Percentiles rank a stretch among this genome's conserved stretches.
Conservation (phyloP, 2,329 filamentous ascomycete genomes). For the Geoglossum cookeanum region DNA sequence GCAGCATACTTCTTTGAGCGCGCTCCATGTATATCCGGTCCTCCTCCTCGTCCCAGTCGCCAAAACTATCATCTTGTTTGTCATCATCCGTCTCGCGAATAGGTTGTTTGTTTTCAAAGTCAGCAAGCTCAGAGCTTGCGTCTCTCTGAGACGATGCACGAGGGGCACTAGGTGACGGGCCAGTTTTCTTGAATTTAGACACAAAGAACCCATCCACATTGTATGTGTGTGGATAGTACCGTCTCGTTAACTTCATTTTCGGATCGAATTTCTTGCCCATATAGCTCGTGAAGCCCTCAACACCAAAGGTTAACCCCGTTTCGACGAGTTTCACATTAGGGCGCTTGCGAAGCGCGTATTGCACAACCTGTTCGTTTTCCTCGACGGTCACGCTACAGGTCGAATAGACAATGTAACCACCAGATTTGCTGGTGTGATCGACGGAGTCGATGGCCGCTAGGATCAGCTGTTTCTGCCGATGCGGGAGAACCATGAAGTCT, state of each 20-base stretch:
- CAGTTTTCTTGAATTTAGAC: conserved; percentile 88
- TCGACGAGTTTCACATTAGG: conserved; percentile 90
- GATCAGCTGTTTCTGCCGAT: conserved; percentile 86
- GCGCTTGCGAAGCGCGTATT: conserved; percentile 78
- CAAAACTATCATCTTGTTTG: conserved; percentile 25
- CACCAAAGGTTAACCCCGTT: conserved; percentile 75
- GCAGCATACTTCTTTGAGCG: conserved; percentile 22
- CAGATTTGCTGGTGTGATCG: conserved; percentile 77
- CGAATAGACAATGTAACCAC: conserved; percentile 90
- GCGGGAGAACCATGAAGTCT: conserved; percentile 84
- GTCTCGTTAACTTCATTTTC: conserved; percentile 60
- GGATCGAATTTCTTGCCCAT: conserved; percentile 84
- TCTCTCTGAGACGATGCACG: background rate
- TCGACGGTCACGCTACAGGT: conserved; percentile 91
- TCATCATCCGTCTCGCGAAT: conserved; percentile 25
- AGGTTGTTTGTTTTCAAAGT: conserved; percentile 40
- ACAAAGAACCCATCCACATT: conserved; percentile 99
- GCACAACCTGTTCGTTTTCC: conserved; percentile 83
- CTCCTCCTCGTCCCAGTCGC: conserved; percentile 31
- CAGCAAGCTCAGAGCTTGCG: conserved; percentile 28
- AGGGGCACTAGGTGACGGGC: conserved; percentile 33
- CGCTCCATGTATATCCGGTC: conserved; percentile 28
- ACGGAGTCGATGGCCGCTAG: conserved; percentile 88
- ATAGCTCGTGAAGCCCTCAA: conserved; percentile 78
- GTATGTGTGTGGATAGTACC: conserved; percentile 80